Evolutionary conservation across 2,329 filamentous ascomycete species (phyloP).

Genomic region (Aureobasidium sp.): DNA sequence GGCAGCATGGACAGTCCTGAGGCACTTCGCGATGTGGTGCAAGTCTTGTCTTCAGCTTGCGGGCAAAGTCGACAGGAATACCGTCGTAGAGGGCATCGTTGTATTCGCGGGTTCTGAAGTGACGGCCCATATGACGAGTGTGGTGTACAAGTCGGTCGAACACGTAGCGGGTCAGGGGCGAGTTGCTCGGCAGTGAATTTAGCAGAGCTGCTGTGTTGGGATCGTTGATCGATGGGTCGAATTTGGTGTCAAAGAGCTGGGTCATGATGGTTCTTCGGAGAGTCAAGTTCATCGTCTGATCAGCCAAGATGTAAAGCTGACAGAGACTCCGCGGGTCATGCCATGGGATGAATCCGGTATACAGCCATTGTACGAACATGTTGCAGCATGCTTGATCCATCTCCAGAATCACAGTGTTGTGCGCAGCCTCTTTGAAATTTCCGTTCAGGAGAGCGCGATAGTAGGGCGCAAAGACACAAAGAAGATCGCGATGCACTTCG

Average conservation of each 20-base stretch:
- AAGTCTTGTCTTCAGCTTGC: background rate
- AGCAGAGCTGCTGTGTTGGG: background rate
- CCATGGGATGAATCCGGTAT: background rate
- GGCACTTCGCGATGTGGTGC: background rate
- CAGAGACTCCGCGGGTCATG: background rate
- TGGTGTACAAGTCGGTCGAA: background rate
- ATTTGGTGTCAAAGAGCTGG: background rate
- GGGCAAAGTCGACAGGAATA: background rate
- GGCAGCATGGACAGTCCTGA: background rate
- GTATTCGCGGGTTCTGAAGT: background rate
- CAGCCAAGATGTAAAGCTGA: background rate
- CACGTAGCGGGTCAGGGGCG: background rate
- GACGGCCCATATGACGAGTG: too few species aligned
- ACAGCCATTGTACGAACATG: background rate
- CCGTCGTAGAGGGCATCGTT: background rate
- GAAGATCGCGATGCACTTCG: background rate
- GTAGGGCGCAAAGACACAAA: background rate
- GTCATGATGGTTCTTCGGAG: background rate
- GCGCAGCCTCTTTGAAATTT: background rate
- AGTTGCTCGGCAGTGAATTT: background rate
- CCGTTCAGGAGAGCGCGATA: background rate
- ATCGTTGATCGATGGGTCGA: background rate
- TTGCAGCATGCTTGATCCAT: background rate
- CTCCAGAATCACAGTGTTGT: background rate
- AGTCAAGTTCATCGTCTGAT: background rate